These are phyloP conservation scores for Colletotrichum paranaense DNA, from an alignment of 2,329 filamentous ascomycete genomes.

Conservation along the genomic window DNA sequence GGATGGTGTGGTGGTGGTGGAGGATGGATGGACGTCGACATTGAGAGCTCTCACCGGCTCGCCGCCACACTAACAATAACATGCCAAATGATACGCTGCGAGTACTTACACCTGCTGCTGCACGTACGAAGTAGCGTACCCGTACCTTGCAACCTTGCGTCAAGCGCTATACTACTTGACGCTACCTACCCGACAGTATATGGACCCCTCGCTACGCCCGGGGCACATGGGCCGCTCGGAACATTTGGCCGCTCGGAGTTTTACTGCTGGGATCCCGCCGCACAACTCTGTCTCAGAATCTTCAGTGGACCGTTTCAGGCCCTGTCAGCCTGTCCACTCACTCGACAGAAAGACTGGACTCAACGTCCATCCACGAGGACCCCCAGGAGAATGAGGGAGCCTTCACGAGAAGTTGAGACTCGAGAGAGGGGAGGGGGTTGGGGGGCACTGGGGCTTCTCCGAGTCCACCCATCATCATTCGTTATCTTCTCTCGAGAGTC, in stretches of 20 bases:
- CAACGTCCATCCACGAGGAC: neutral
- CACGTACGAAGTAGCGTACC: too few relatives aligned
- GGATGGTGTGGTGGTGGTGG: neutral
- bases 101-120: too few relatives aligned
- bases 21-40: neutral
- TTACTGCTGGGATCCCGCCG: constrained; percentile 10
- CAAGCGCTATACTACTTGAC: neutral
- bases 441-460: neutral
- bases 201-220: neutral
- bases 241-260: constrained; percentile 7
- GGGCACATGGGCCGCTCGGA: constrained; percentile 16
- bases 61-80: neutral
- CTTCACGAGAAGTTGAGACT: too few relatives aligned
- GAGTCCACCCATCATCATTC: neutral
- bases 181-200: neutral
- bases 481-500: too few relatives aligned
- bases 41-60: neutral
- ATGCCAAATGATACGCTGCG: neutral
- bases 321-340: constrained; percentile 20
- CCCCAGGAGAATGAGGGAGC: too few relatives aligned
- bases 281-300: constrained; percentile 25
- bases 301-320: constrained; percentile 29
- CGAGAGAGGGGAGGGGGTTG: neutral
- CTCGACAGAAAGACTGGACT: neutral
- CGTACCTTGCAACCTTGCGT: too few relatives aligned